phyloP scores from a whole-genome alignment of 345 rosid genomes.

The Cardamine chenopodiifolia region DNA sequence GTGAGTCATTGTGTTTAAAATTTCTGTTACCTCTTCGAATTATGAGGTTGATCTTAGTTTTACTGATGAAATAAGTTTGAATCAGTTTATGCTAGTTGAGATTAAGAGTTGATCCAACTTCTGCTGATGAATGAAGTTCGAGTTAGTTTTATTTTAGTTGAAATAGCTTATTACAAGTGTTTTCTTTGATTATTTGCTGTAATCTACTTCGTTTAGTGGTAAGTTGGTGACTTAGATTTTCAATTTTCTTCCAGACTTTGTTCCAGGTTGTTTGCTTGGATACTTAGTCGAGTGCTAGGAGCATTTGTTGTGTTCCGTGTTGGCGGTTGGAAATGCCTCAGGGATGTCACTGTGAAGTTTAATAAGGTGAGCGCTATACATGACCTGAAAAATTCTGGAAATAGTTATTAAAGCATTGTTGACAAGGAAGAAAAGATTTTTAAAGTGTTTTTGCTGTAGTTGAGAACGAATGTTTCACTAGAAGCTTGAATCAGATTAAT shows the following conservation, averaged over 20 bases:
- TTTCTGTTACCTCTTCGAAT: background rate
- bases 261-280: slow-evolving; percentile 75
- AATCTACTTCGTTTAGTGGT: background rate
- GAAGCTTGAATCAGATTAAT: background rate
- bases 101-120: background rate
- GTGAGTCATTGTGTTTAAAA: slow-evolving; percentile 49
- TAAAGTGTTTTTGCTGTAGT: background rate
- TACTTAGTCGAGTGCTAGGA: slow-evolving; percentile 74
- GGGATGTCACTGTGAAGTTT: slow-evolving; percentile 80
- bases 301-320: slow-evolving; percentile 78
- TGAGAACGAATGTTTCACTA: background rate
- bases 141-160: background rate
- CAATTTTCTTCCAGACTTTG: slow-evolving; percentile 24
- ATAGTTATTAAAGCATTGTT: slow-evolving; percentile 7
- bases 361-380: slow-evolving; percentile 60
- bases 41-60: background rate
- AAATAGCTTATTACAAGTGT: background rate
- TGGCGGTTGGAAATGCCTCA: slow-evolving; percentile 93
- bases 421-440: background rate
- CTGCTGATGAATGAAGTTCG: background rate
- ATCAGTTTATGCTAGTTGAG: background rate
- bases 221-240: background rate
- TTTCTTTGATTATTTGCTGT: background rate
- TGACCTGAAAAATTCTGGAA: background rate
- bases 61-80: background rate